phyloP scores from a whole-genome alignment of 2,329 filamentous ascomycete genomes.

The Rhinocladiella mackenziei region DNA sequence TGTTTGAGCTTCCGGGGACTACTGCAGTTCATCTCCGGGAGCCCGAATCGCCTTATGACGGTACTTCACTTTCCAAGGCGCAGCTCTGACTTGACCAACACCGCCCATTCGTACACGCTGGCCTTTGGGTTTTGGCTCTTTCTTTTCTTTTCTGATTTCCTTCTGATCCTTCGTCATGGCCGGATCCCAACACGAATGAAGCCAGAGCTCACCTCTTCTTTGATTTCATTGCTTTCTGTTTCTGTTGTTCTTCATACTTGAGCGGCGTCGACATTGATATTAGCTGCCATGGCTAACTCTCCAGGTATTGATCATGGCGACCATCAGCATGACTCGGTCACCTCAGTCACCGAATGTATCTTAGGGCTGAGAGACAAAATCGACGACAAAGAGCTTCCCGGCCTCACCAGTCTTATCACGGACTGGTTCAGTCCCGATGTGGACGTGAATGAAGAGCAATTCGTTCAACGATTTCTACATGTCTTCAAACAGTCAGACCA shows the following conservation, averaged over 20 bases:
- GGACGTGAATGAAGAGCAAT: conserved; percentile 22
- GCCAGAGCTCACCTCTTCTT: too few species aligned
- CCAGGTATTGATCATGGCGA: conserved; percentile 14
- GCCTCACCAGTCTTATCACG: conserved; percentile 16
- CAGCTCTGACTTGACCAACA: conserved; percentile 9
- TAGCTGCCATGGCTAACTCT: conserved; percentile 14
- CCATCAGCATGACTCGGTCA: conserved; percentile 15
- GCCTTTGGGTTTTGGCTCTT: too few species aligned
- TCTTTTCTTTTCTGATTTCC: too few species aligned
- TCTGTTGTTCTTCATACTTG: conserved; percentile 3
- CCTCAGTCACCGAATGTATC: conserved; percentile 24
- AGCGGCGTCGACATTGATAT: conserved; percentile 1
- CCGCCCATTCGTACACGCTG: conserved; percentile 8
- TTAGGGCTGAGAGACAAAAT: conserved; percentile 18
- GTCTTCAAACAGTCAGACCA: conserved; percentile 21
- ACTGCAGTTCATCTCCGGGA: conserved; percentile 8
- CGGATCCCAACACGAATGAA: neutral
- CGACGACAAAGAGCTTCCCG: conserved; percentile 19
- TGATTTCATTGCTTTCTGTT: too few species aligned
- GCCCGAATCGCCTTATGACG: neutral
- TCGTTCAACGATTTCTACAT: conserved; percentile 20
- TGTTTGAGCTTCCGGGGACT: conserved; percentile 6
- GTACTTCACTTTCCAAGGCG: neutral
- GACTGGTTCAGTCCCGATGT: conserved; percentile 23
- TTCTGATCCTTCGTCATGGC: neutral